These are phyloP conservation scores for Teunomyces kruisii DNA, from an alignment of 805 yeast species.

Conservation along the genomic window DNA sequence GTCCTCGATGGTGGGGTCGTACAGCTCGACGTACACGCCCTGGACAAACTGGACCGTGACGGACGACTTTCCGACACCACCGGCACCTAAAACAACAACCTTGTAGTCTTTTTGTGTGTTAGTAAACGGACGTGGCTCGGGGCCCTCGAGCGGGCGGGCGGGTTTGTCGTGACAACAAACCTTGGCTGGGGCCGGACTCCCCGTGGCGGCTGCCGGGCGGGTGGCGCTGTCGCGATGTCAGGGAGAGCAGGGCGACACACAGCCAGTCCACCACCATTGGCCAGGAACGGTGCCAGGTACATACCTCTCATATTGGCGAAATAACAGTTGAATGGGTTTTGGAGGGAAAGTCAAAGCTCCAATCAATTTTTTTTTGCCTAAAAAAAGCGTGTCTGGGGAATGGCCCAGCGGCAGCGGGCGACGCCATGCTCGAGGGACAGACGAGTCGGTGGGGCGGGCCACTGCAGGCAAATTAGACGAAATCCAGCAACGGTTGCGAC, in stretches of 20 bases:
- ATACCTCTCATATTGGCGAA: conserved; percentile 9
- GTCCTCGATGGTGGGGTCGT: conserved; percentile 97
- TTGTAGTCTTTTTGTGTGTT: conserved; percentile 68
- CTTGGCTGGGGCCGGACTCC: too few species aligned
- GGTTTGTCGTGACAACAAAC: too few species aligned
- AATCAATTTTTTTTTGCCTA: background rate
- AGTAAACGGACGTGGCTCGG: background rate
- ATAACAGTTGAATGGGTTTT: background rate
- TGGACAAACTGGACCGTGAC: conserved; percentile 90
- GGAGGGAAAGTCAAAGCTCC: conserved; percentile 1
- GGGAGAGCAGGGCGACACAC: too few species aligned
- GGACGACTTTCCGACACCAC: conserved; percentile 96
- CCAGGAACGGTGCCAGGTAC: too few species aligned
- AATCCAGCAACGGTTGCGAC: background rate
- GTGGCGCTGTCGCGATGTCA: too few species aligned
- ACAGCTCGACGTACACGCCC: conserved; percentile 84
- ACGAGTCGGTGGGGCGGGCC: conserved; percentile 1
- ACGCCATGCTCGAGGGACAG: background rate
- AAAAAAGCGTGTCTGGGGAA: conserved; percentile 4
- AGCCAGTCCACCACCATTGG: too few species aligned
- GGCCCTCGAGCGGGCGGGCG: too few species aligned
- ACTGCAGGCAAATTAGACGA: conserved; percentile 1
- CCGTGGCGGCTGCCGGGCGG: too few species aligned
- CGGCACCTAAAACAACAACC: conserved; percentile 91
- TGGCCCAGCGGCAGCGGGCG: background rate